phyloP scores from a whole-genome alignment of 2,329 filamentous ascomycete species.

The Fusarium longipes region DNA sequence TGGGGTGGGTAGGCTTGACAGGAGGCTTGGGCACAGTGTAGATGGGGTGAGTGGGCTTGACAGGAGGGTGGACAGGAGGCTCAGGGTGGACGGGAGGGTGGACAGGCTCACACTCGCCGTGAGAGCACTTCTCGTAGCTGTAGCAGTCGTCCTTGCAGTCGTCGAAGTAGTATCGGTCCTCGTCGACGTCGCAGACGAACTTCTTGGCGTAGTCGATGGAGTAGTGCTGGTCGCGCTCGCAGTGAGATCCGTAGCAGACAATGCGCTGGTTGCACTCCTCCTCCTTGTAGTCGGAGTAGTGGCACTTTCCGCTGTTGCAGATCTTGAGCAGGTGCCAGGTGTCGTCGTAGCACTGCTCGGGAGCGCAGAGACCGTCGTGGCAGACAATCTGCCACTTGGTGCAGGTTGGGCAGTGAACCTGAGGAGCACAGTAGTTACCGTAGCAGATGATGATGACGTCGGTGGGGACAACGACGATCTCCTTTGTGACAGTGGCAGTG shows the following conservation, averaged over 20 bases:
- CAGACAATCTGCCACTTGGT: constrained; percentile 49
- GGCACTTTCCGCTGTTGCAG: constrained; percentile 48
- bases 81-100: constrained; percentile 14
- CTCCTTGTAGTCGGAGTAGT: constrained; percentile 48
- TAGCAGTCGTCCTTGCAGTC: constrained; percentile 49
- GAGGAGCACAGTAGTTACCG: constrained; percentile 47
- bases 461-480: constrained; percentile 37
- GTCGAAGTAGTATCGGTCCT: constrained; percentile 48
- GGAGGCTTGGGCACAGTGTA: no score
- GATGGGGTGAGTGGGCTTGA: background rate
- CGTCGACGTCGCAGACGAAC: constrained; percentile 47
- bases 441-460: constrained; percentile 46
- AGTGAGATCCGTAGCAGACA: constrained; percentile 50
- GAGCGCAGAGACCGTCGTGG: constrained; percentile 50
- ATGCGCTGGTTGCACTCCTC: constrained; percentile 51
- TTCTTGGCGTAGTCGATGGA: constrained; percentile 48
- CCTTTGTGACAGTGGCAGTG: constrained; percentile 40
- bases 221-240: constrained; percentile 46
- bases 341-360: constrained; percentile 44
- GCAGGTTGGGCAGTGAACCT: constrained; percentile 47
- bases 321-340: constrained; percentile 48
- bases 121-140: constrained; percentile 43
- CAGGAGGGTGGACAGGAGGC: constrained; percentile 1
- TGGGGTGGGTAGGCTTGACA: background rate
- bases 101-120: constrained; percentile 42